Base-by-base conservation (phyloP, 78 protist genomes). In the Polysphondylium violaceum region DNA sequence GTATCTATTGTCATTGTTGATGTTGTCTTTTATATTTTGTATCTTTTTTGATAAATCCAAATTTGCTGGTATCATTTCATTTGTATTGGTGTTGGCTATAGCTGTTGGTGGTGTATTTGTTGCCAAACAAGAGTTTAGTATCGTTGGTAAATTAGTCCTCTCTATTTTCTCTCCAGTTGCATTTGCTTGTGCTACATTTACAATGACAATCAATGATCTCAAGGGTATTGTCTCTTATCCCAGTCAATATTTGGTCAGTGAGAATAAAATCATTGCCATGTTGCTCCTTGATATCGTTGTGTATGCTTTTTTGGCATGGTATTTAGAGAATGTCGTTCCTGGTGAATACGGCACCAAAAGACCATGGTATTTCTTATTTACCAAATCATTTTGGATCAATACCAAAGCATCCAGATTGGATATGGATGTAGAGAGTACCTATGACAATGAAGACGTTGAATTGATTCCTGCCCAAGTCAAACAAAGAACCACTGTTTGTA, bases 131-230 rank as follows among this genome's bases (percentile, higher is more conserved):
- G 51, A 69, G 6, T 44, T 83, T 16, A 47, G 50, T 2, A 60
- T 51, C 21, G 33, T n/a, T 17, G 79, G 35, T 8, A 83, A 83
- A 59, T 44, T 38, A 9, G 41, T 83, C 36, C 51, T 83, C 11
- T 69, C 61, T 38, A 33, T 83, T 25, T 21, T 83, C 17, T 69
- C 91, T 69, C 91, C 91, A 40, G 59, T 83, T 69, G 91, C 63
- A 27, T 29, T 78, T 21, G 75, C 88, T 6, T 65, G 76, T 65
- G 51, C 88, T 23, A 47, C 38, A 0, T 78, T 38, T 64, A n/a
- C 76, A 33, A 64, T 64, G 63, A 65, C 38, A 17, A 31, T 56
- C 14, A 64, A 55, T 44, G 88, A 78, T 65, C 17, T 78, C n/a
- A n/a, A n/a, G n/a, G n/a, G n/a, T n/a, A n/a, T n/a, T n/a, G n/a